Evolutionary conservation across 768 basidiomycete species (phyloP).

Genomic region (Podaxis pistillaris): DNA sequence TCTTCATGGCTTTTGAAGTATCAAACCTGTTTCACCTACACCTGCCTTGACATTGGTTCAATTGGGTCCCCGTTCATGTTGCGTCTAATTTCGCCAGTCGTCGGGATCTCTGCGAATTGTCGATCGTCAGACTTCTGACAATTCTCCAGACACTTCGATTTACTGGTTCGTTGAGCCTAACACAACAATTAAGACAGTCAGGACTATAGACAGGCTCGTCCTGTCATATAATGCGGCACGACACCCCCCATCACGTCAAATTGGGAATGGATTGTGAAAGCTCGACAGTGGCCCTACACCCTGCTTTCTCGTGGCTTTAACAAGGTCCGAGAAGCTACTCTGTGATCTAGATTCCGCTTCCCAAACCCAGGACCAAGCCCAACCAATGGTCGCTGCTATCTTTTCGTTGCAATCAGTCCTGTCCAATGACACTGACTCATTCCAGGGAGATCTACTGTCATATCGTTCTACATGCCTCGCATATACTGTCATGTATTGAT

Average conservation of each 20-base stretch:
- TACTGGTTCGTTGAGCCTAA: background rate
- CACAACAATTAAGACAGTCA: background rate
- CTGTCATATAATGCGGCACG: background rate
- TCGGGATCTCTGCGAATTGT: background rate
- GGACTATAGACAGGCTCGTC: background rate
- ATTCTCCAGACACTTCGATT: background rate
- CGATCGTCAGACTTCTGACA: background rate
- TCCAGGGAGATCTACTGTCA: too few species aligned
- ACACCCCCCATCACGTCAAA: background rate
- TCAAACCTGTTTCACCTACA: background rate
- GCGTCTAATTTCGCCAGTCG: background rate
- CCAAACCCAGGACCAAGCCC: background rate
- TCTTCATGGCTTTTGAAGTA: background rate
- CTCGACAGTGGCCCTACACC: background rate
- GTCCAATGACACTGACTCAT: background rate
- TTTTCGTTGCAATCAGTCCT: background rate
- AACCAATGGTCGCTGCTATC: background rate
- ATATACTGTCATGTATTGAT: background rate
- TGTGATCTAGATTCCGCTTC: background rate
- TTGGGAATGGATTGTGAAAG: background rate
- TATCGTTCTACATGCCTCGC: background rate
- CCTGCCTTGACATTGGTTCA: background rate
- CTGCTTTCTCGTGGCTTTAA: constrained; percentile 8
- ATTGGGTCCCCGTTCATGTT: background rate
- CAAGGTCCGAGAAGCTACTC: constrained; percentile 3